phyloP scores from a whole-genome alignment of 2,329 filamentous ascomycete species.

The Colletotrichum aenigma region DNA sequence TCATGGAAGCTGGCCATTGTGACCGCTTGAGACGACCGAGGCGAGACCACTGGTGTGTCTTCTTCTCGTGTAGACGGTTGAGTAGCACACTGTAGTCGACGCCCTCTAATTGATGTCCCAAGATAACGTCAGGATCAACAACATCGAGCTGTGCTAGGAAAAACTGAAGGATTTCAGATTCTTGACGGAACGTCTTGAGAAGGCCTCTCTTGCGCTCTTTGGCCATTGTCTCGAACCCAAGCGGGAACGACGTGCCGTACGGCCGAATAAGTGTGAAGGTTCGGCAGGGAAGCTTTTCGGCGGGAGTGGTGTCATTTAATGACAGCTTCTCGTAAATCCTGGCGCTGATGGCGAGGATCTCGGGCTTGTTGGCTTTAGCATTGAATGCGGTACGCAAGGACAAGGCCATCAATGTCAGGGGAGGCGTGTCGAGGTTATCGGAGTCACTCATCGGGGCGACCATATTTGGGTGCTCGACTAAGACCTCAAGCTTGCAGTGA shows the following conservation, averaged over 20 bases:
- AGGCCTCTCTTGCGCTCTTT: conserved; percentile 75
- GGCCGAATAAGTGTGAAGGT: conserved; percentile 93
- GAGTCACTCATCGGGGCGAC: conserved; percentile 76
- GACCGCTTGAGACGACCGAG: conserved; percentile 84
- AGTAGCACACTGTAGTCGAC: conserved; percentile 93
- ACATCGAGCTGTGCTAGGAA: conserved; percentile 89
- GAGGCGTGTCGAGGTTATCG: conserved; percentile 82
- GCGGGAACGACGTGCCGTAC: conserved; percentile 71
- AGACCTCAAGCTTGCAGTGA: conserved; percentile 94
- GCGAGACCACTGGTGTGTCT: conserved; percentile 92
- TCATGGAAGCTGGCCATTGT: conserved; percentile 87
- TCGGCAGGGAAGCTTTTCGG: conserved; percentile 86
- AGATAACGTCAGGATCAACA: conserved; percentile 89
- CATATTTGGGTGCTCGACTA: conserved; percentile 77
- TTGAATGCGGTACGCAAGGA: conserved; percentile 89
- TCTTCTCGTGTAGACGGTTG: conserved; percentile 85
- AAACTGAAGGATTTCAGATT: conserved; percentile 83
- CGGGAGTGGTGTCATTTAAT: conserved; percentile 84
- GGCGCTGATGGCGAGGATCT: conserved; percentile 89
- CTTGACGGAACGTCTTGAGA: conserved; percentile 81
- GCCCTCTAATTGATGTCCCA: conserved; percentile 96
- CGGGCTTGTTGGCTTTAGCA: conserved; percentile 91
- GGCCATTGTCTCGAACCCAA: conserved; percentile 82
- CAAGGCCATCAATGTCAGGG: conserved; percentile 94
- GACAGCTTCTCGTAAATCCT: conserved; percentile 91